Evolutionary conservation across 2,329 filamentous ascomycete genomes (phyloP), one percentile per base, ranked within the genome.

Genomic region (Herpotrichia juniperi): DNA sequence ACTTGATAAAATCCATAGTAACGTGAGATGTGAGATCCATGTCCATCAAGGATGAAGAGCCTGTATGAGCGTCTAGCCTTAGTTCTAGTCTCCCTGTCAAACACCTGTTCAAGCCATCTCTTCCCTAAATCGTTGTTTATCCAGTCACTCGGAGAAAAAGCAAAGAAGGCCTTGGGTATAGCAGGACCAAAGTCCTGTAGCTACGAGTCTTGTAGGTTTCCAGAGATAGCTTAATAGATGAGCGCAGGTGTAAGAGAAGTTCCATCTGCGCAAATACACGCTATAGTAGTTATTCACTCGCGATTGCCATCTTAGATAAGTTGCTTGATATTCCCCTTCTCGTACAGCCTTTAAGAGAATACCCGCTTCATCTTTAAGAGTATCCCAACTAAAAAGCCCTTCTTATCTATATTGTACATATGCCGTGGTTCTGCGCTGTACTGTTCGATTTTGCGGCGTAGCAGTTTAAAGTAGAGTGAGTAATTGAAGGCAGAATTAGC

Each of bases 211-310:
- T 62, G 47, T 24, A 63, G 22, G 35, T 62, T 54, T 3, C 54
- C 37, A 46, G 37, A 48, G 30, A 42, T 34, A 10, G 54, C 46
- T 26, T 57, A 48, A 45, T 65, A 65, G 26, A 65, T 63, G 11
- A 65, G 39, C 42, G 32, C 31, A 24, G 51, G 46, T 2, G 49
- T 40, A 8, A 63, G 37, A 10, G 34, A 21, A 11, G 25, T 54
- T 22, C 50, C 34, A 49, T 62, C 43, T 12, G 48, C 42, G 35
- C 48, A 59, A 37, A 63, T 62, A 56, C 44, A 56, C 3, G 42
- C 52, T 46, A 64, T 54, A 26, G 37, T 47, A 24, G 49, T 65
- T 32, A 65, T 61, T 57, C 45, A 64, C 35, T 62, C 47, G 1
- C 43, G 10, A 56, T 63, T 64, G 3, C 58, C 35, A 59, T 66